Base-by-base conservation (phyloP, 768 basidiomycete genomes). In the Kockovaella imperatae region DNA sequence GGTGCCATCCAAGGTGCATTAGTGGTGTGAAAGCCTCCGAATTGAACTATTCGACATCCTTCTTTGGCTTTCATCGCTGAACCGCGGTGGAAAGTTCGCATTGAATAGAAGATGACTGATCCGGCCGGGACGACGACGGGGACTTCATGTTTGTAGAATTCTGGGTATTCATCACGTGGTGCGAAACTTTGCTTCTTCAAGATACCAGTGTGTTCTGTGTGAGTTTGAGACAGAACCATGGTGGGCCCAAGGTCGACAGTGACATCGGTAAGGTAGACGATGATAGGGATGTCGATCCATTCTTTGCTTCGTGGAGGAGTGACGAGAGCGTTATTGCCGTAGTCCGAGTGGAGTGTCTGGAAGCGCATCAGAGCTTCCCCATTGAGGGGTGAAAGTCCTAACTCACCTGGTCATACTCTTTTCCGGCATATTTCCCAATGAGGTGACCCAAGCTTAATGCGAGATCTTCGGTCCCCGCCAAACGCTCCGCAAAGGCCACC, bases 211-310 rank as follows among this genome's bases (percentile, higher is more conserved):
- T 42, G 48, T 25, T 43, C 26, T n/a, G 48, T 49, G 23, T 49
- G 29, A 4, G 8, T 42, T 5, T 41, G 17, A 13, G 28, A 28
- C 28, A 43, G 25, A 5, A 49, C 41, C 28, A 17, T 17, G 11
- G 48, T 43, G 18, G 48, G 48, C 2, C 48, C 48, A 30, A 49
- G 48, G 5, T 49, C 48, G n/a, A 21, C 11, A 4, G 48, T 49
- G 6, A 42, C 41, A 26, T 42, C 41, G 18, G 41, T 42, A 3
- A 42, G 41, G 41, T 42, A 42, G 41, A 42, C 41, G 32, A 49
- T 49, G 28, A 49, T 49, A 17, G 48, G 48, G 25, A 49, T 42
- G 41, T 49, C 48, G 48, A 49, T 43, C 17, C 25, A 34, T 18
- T 24, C 5, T 18, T 21, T 31, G 8, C 25, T 25, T 21, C n/a